Conservation (phyloP, 163 green algal genomes). For the Volvox carteri region DNA sequence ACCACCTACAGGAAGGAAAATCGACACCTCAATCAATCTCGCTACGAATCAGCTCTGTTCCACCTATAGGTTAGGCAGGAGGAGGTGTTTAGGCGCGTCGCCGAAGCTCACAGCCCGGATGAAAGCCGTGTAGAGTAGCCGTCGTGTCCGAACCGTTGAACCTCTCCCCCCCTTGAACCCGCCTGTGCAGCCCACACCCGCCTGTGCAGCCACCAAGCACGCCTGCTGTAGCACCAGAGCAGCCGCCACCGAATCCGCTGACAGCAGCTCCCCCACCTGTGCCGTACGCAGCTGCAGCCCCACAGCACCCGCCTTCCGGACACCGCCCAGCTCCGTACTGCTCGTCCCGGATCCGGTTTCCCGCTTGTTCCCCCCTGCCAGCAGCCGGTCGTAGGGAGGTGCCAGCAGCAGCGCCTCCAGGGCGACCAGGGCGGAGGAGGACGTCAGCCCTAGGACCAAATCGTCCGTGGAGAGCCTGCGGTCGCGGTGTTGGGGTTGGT, state of each 20-base stretch:
- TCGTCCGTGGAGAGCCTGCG: constrained; percentile 23
- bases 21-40: neutral
- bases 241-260: constrained; percentile 21
- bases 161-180: too few relatives aligned
- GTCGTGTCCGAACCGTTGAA: too few relatives aligned
- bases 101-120: neutral
- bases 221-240: constrained; percentile 56
- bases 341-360: too few relatives aligned
- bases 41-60: too few relatives aligned
- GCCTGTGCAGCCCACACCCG: too few relatives aligned
- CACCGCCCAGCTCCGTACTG: too few relatives aligned
- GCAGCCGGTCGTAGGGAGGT: constrained; percentile 14
- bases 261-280: constrained; percentile 10
- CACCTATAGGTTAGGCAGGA: too few relatives aligned
- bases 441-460: neutral
- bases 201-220: constrained; percentile 48
- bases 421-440: neutral
- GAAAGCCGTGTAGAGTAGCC: too few relatives aligned
- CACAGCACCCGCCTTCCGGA: constrained; percentile 35
- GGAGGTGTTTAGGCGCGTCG: too few relatives aligned
- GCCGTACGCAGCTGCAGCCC: constrained; percentile 42
- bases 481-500: too few relatives aligned
- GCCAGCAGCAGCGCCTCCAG: constrained; percentile 27
- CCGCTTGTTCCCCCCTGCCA: neutral
- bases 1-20: constrained; percentile 16